phyloP scores from a whole-genome alignment of 495 filamentous ascomycete genomes.

The Opeltia flavorubescens region DNA sequence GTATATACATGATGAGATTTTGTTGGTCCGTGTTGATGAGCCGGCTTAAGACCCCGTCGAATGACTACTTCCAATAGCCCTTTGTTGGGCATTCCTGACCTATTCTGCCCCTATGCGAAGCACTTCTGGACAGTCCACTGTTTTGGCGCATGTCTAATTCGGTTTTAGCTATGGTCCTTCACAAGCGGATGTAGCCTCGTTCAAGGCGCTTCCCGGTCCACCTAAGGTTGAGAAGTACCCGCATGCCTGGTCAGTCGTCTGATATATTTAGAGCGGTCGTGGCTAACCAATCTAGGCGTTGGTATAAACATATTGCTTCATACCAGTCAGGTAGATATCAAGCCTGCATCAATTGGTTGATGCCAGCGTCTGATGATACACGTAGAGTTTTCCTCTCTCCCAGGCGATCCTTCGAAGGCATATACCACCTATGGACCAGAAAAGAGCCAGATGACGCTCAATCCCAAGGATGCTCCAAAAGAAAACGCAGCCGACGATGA shows the following conservation, averaged over 20 bases:
- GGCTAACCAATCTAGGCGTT: slow-evolving; percentile 33
- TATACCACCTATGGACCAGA: slow-evolving; percentile 91
- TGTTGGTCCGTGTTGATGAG: slow-evolving; percentile 99
- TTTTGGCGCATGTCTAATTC: neutral
- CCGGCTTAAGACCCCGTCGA: slow-evolving; percentile 90
- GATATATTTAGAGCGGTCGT: neutral
- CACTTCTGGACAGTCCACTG: too few relatives aligned
- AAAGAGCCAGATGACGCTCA: slow-evolving; percentile 51
- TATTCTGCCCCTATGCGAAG: too few relatives aligned
- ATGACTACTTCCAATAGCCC: slow-evolving; percentile 73
- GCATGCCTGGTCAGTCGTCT: slow-evolving; percentile 44
- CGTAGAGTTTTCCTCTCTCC: slow-evolving; percentile 69
- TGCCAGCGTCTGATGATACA: neutral
- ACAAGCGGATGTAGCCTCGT: slow-evolving; percentile 90
- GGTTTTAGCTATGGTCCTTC: slow-evolving; percentile 58
- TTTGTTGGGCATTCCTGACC: neutral
- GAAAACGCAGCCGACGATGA: slow-evolving; percentile 53
- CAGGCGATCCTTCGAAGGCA: slow-evolving; percentile 78
- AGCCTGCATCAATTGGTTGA: neutral
- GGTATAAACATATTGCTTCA: slow-evolving; percentile 95
- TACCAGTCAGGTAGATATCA: slow-evolving; percentile 43
- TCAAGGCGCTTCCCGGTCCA: slow-evolving; percentile 66
- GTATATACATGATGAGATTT: slow-evolving; percentile 78
- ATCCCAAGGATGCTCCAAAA: slow-evolving; percentile 76
- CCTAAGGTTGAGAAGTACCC: slow-evolving; percentile 81